phyloP scores from a whole-genome alignment of 345 rosid species.

The Fremontodendron californicum region DNA sequence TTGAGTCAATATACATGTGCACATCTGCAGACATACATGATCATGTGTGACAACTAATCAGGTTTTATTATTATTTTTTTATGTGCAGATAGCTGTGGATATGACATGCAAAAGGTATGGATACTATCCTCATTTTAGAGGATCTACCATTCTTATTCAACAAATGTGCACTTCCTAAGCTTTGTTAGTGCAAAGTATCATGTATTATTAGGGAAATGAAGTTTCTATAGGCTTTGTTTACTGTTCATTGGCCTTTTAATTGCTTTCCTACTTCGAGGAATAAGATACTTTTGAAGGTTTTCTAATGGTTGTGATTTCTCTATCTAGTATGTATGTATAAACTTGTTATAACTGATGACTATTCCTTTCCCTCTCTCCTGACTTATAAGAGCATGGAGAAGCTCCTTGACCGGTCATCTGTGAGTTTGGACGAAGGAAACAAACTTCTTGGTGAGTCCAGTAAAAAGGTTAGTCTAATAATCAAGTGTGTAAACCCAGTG shows the following conservation, averaged over 20 bases:
- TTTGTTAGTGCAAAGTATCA: background rate
- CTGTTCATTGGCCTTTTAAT: background rate
- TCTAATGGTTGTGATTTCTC: background rate
- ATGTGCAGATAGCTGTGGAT: slow-evolving; percentile 49
- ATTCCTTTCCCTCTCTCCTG: background rate
- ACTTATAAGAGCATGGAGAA: slow-evolving; percentile 45
- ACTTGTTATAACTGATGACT: background rate
- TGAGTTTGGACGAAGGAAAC: slow-evolving; percentile 14
- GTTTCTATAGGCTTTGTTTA: background rate
- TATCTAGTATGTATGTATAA: background rate
- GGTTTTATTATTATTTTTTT: slow-evolving; percentile 14
- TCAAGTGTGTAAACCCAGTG: background rate
- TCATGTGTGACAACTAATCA: slow-evolving; percentile 19
- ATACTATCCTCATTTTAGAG: slow-evolving; percentile 1
- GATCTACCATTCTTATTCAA: background rate
- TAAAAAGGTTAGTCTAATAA: slow-evolving; percentile 35
- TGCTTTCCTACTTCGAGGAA: background rate
- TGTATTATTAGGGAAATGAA: background rate
- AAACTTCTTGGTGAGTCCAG: slow-evolving; percentile 19
- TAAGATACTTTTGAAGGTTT: background rate
- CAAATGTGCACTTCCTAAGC: background rate
- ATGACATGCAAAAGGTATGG: slow-evolving; percentile 49
- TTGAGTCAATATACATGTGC: background rate
- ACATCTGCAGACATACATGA: background rate
- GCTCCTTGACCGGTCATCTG: slow-evolving; percentile 34